A percentile compares a stretch with the other conserved stretches of the same genome.
phyloP scores from a whole-genome alignment of 106 monocot species.

The Allium fistulosum region DNA sequence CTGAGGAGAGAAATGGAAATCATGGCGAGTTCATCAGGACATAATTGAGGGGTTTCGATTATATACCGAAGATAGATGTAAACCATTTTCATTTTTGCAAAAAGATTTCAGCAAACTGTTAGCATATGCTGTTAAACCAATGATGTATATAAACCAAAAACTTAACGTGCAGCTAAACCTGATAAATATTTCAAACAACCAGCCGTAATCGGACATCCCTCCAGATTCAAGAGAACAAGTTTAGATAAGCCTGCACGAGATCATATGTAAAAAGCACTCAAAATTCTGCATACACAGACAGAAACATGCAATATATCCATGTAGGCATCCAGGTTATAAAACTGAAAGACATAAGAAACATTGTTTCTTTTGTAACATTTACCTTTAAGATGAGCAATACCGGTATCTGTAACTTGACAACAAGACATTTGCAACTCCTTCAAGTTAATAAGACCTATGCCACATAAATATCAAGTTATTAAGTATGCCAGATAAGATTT shows the following conservation, averaged over 20 bases:
- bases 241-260: conserved; percentile 53
- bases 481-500: not conserved
- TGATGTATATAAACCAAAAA: not conserved
- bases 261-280: not conserved
- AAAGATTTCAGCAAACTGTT: too few species aligned
- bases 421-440: conserved; percentile 81
- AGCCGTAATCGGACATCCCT: conserved; percentile 87
- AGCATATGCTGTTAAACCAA: too few species aligned
- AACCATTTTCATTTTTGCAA: too few species aligned
- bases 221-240: conserved; percentile 74
- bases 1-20: too few species aligned
- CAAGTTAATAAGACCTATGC: conserved; percentile 76
- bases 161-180: conserved; percentile 29
- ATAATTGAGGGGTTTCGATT: too few species aligned
- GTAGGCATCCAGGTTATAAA: not conserved
- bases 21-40: too few species aligned
- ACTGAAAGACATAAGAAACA: not conserved
- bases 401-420: conserved; percentile 74
- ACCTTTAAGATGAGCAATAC: conserved; percentile 88
- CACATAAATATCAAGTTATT: not conserved
- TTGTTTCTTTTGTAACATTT: not conserved
- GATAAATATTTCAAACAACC: conserved; percentile 73
- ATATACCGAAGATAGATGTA: too few species aligned
- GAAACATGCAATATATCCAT: not conserved
- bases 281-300: not conserved